phyloP scores from a whole-genome alignment of 345 rosid genomes.

The Citrus medica region DNA sequence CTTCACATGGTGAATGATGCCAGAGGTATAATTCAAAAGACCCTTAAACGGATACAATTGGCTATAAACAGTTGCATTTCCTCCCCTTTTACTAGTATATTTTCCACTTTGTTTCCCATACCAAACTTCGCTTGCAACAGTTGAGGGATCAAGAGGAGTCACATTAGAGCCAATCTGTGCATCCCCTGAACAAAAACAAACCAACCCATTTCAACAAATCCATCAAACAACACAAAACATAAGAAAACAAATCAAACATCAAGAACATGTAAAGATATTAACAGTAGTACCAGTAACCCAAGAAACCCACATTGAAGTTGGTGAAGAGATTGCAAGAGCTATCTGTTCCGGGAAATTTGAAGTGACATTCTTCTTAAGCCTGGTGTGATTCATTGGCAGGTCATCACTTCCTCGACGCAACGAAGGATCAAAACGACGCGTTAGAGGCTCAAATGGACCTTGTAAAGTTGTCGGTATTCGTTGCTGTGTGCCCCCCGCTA shows the following conservation, averaged over 20 bases:
- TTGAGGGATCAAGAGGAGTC: conserved; percentile 53
- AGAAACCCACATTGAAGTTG: conserved; percentile 84
- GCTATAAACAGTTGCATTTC: conserved; percentile 62
- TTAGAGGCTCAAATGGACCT: conserved; percentile 70
- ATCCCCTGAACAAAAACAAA: conserved; percentile 47
- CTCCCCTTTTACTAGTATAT: conserved; percentile 28
- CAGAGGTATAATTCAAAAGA: conserved; percentile 75
- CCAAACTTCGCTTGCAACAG: conserved; percentile 64
- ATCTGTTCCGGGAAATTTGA: conserved; percentile 65
- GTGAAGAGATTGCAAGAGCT: conserved; percentile 62
- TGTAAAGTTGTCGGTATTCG: conserved; percentile 63
- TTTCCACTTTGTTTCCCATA: conserved; percentile 59
- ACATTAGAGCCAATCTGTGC: conserved; percentile 59
- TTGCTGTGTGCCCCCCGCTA: not conserved
- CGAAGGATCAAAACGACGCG: conserved; percentile 65
- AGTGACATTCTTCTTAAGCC: conserved; percentile 56
- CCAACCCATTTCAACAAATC: conserved; percentile 9
- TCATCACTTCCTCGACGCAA: conserved; percentile 80
- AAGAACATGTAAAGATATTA: not conserved
- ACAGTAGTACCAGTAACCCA: conserved; percentile 72
- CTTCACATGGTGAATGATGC: conserved; percentile 79
- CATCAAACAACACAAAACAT: not conserved
- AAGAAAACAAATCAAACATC: not conserved
- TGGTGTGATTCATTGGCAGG: conserved; percentile 66
- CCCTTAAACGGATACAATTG: conserved; percentile 83